Conservation (phyloP, 2,329 filamentous ascomycete genomes). For the Verticillium klebahnii region DNA sequence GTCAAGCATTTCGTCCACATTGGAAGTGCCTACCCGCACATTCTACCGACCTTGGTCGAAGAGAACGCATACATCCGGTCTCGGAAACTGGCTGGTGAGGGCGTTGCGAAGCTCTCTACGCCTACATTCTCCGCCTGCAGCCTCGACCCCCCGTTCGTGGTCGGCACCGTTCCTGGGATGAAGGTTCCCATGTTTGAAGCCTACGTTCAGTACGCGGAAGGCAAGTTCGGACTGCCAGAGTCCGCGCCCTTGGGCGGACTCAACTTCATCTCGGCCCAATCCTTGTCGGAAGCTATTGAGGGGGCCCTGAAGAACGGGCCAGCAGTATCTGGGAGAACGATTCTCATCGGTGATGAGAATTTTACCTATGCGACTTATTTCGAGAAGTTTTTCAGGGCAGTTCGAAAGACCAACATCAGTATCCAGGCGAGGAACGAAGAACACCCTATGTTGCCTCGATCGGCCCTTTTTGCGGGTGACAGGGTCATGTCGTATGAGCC, state of each 20-base stretch:
- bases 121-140: slow-evolving; percentile 2
- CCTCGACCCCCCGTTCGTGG: slow-evolving; percentile 6
- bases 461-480: neutral
- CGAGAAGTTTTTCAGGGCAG: slow-evolving; percentile 1
- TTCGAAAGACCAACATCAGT: neutral
- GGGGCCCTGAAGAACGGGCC: neutral
- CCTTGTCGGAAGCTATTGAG: slow-evolving; percentile 2
- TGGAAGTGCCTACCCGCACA: slow-evolving; percentile 2
- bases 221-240: neutral
- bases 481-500: slow-evolving; percentile 1
- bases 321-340: neutral
- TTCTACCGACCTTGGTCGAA: neutral
- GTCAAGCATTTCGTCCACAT: slow-evolving; percentile 6
- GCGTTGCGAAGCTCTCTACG: neutral
- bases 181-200: neutral
- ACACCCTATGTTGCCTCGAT: slow-evolving; percentile 5
- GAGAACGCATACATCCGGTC: slow-evolving; percentile 5
- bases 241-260: slow-evolving; percentile 2
- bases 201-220: slow-evolving; percentile 4
- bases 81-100: slow-evolving; percentile 1
- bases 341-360: slow-evolving; percentile 6
- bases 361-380: slow-evolving; percentile 4
- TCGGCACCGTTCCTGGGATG: slow-evolving; percentile 5
- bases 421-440: neutral
- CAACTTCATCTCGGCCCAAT: slow-evolving; percentile 8